These are phyloP conservation scores for Alliaria petiolata DNA, from an alignment of 345 rosid genomes.

Conservation along the genomic window DNA sequence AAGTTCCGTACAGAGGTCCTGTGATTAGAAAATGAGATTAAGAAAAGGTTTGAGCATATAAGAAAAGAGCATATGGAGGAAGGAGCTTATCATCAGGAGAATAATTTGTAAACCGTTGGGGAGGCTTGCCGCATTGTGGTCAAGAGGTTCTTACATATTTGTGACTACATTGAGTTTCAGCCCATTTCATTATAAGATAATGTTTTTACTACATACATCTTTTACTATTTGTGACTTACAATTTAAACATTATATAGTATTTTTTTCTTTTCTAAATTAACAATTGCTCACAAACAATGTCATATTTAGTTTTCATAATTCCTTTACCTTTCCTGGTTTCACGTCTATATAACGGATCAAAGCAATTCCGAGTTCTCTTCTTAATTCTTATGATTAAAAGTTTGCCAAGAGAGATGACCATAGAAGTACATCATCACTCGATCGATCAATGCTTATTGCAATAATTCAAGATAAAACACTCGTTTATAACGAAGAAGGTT, in stretches of 20 bases:
- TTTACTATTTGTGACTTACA: neutral
- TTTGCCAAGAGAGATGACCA: too few relatives aligned
- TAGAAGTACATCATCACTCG: neutral
- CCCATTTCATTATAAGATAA: slow-evolving; percentile 9
- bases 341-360: too few relatives aligned
- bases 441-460: neutral
- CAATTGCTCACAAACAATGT: slow-evolving; percentile 7
- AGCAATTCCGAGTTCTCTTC: too few relatives aligned
- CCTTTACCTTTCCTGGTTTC: too few relatives aligned
- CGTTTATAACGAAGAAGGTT: too few relatives aligned
- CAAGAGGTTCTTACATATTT: slow-evolving; percentile 17
- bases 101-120: slow-evolving; percentile 14
- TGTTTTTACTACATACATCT: slow-evolving; percentile 13
- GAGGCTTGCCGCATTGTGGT: slow-evolving; percentile 15
- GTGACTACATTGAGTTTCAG: slow-evolving; percentile 7
- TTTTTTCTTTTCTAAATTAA: neutral
- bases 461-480: neutral
- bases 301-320: neutral
- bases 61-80: neutral
- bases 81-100: slow-evolving; percentile 1
- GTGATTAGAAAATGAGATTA: slow-evolving; percentile 60
- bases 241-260: neutral
- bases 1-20: slow-evolving; percentile 77
- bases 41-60: neutral
- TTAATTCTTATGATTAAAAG: too few relatives aligned